Conservation (phyloP, 2,329 filamentous ascomycete genomes). For the Fusarium camptoceras region DNA sequence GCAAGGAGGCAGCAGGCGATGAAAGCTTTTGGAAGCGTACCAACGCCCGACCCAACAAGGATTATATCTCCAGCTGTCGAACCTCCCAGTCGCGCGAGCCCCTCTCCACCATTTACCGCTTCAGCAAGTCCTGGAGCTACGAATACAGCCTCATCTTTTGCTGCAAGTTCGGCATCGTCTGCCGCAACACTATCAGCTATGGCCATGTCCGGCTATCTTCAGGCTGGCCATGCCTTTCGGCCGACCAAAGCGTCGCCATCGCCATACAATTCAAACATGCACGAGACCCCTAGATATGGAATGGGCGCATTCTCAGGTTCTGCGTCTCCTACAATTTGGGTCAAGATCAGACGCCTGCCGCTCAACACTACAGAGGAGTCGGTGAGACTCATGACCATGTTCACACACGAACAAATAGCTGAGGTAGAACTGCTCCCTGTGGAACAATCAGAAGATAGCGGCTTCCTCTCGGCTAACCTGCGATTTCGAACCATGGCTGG, state of each 20-base stretch:
- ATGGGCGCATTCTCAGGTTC: constrained; percentile 55
- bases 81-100: constrained; percentile 49
- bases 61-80: constrained; percentile 43
- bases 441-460: constrained; percentile 62
- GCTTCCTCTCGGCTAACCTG: constrained; percentile 64
- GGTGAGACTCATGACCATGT: constrained; percentile 68
- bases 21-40: constrained; percentile 35
- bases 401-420: constrained; percentile 65
- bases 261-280: constrained; percentile 51
- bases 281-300: constrained; percentile 56
- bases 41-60: constrained; percentile 41
- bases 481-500: constrained; percentile 65
- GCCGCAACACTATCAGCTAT: constrained; percentile 49
- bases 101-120: constrained; percentile 46
- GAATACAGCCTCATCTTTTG: constrained; percentile 5
- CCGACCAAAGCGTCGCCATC: constrained; percentile 49
- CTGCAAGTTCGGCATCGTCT: constrained; percentile 5
- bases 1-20: constrained; percentile 48
- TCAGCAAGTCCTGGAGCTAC: constrained; percentile 24
- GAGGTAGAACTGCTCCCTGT: constrained; percentile 63
- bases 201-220: constrained; percentile 59
- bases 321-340: constrained; percentile 52
- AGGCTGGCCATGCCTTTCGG: constrained; percentile 50
- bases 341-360: constrained; percentile 67
- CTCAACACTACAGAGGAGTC: constrained; percentile 65